phyloP scores from a whole-genome alignment of 2,329 filamentous ascomycete species.

The Raffaelea albimanens region DNA sequence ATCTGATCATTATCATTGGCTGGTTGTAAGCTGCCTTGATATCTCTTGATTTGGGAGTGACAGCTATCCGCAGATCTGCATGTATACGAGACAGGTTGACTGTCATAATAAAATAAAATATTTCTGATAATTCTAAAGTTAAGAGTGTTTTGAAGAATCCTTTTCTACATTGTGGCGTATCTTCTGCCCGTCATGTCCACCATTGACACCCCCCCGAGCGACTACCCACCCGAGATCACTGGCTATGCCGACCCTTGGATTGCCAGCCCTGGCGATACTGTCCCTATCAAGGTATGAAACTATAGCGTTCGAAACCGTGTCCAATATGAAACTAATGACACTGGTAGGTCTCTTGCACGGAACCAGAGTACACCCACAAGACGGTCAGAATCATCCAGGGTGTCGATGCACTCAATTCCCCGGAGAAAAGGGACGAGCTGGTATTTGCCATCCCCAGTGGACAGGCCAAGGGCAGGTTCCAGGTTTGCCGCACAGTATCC shows the following conservation, averaged over 20 bases:
- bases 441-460: neutral
- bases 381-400: conserved; percentile 1
- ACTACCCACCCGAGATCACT: conserved; percentile 4
- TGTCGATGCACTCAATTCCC: neutral
- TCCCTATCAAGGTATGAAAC: neutral
- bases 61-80: no score
- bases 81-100: no score
- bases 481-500: neutral
- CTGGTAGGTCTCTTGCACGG: neutral
- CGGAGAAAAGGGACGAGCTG: neutral
- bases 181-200: neutral
- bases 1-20: no score
- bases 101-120: no score
- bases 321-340: no score
- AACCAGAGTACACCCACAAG: neutral
- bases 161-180: no score
- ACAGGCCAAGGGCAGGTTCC: neutral
- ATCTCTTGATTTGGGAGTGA: no score
- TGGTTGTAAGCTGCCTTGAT: no score
- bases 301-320: no score
- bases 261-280: conserved; percentile 1
- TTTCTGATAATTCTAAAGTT: no score
- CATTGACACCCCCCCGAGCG: neutral
- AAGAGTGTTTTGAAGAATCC: no score
- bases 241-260: conserved; percentile 5